These are phyloP conservation scores for Pseudocercospora cruenta DNA, from an alignment of 2,329 filamentous ascomycete species.

Conservation along the genomic window DNA sequence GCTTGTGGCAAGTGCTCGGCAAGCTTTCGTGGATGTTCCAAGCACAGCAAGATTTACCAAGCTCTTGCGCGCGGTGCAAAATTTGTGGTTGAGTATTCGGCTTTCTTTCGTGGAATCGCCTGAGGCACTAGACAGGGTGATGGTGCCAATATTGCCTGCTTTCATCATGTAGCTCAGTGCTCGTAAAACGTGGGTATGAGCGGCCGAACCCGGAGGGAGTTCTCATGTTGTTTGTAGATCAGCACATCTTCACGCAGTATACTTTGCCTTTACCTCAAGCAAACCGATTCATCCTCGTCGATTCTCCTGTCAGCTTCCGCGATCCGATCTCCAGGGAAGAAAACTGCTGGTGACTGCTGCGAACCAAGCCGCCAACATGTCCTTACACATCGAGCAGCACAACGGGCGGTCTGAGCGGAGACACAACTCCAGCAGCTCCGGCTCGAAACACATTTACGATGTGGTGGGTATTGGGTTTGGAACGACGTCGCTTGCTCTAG, in stretches of 20 bases:
- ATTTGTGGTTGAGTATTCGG: background rate
- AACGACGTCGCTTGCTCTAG: conserved; percentile 30
- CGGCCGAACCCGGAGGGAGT: background rate
- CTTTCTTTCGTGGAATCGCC: background rate
- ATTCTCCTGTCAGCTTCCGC: background rate
- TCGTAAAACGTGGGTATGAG: background rate
- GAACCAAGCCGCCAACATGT: conserved; percentile 9
- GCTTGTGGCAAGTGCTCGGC: background rate
- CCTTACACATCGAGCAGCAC: conserved; percentile 13
- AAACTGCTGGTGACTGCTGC: background rate
- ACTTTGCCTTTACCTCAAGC: too few relatives aligned
- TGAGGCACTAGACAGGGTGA: background rate
- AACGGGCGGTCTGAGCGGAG: conserved; percentile 8
- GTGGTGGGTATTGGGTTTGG: conserved; percentile 34
- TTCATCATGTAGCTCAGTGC: background rate
- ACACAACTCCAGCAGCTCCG: conserved; percentile 10
- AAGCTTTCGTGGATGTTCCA: background rate
- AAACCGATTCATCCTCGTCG: background rate
- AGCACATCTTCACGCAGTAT: too few relatives aligned
- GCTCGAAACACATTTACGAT: conserved; percentile 25
- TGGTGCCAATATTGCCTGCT: background rate
- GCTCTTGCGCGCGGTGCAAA: background rate
- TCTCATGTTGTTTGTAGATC: too few relatives aligned
- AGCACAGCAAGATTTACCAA: background rate
- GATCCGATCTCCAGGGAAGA: background rate